Conservation (phyloP, 768 basidiomycete species). For the Gloeostereum incarnatum region DNA sequence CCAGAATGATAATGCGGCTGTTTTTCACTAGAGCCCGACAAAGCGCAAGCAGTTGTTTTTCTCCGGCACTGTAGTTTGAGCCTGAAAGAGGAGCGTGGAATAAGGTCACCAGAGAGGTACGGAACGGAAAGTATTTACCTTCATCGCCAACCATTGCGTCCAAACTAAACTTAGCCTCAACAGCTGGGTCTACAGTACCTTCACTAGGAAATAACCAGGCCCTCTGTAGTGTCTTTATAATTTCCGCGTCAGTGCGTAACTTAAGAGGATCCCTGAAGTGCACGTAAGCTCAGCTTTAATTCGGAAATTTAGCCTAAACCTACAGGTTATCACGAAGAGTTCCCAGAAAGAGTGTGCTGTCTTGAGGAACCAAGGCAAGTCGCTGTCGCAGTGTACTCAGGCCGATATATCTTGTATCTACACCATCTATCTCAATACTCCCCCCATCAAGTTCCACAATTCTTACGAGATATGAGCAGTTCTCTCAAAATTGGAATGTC, state of each 20-base stretch:
- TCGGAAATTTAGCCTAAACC: constrained; percentile 3
- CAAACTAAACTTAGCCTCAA: constrained; percentile 59
- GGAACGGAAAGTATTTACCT: constrained; percentile 18
- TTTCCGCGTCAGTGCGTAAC: constrained; percentile 46
- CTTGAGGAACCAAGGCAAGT: constrained; percentile 65
- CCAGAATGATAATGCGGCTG: constrained; percentile 48
- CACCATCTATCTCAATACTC: constrained; percentile 40
- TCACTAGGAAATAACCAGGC: constrained; percentile 49
- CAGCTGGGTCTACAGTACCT: constrained; percentile 31
- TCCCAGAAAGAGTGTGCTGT: constrained; percentile 39
- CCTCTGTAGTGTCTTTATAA: constrained; percentile 51
- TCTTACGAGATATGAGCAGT: constrained; percentile 21
- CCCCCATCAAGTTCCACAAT: constrained; percentile 55
- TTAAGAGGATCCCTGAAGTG: constrained; percentile 40
- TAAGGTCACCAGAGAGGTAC: neutral
- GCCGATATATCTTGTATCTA: constrained; percentile 40
- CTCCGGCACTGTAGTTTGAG: constrained; percentile 56
- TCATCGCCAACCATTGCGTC: constrained; percentile 54
- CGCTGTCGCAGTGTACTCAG: constrained; percentile 41
- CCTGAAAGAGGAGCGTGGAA: constrained; percentile 19
- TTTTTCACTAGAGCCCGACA: constrained; percentile 55
- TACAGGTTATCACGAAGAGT: constrained; percentile 35
- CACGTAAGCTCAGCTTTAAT: neutral
- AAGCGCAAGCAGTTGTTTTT: constrained; percentile 56
- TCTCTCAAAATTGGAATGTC: neutral